Conservation (phyloP, 345 rosid species). For the Acer yangbiense region DNA sequence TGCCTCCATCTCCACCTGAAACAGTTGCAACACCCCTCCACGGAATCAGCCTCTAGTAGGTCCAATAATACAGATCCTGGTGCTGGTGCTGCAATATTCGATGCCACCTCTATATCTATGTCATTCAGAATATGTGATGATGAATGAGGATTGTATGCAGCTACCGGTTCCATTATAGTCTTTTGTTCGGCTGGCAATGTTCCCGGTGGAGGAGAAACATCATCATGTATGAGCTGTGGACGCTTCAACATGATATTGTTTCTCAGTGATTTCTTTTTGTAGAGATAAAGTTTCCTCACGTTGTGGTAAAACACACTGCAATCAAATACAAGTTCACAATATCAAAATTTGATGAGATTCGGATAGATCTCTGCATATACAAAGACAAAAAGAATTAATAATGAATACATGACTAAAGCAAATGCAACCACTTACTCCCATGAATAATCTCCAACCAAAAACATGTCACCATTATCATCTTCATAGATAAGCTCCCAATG, state of each 20-base stretch:
- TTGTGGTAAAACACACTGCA: neutral
- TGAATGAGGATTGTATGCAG: too few species aligned
- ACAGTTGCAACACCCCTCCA: neutral
- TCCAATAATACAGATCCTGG: neutral
- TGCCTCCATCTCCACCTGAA: neutral
- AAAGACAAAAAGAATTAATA: too few species aligned
- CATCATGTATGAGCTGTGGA: too few species aligned
- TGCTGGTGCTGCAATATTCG: neutral
- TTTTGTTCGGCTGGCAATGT: too few species aligned
- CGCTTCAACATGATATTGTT: neutral
- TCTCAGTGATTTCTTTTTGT: constrained; percentile 1
- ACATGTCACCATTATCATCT: neutral
- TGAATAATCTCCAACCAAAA: neutral
- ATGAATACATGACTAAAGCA: too few species aligned
- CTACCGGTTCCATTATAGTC: too few species aligned
- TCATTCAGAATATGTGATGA: too few species aligned
- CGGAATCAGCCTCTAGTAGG: neutral
- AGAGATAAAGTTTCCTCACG: neutral
- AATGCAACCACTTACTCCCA: neutral
- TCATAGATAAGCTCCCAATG: neutral
- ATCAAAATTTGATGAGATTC: neutral
- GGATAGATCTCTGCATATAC: too few species aligned
- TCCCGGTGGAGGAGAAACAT: too few species aligned
- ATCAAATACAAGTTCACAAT: neutral
- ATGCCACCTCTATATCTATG: too few species aligned